phyloP scores from a whole-genome alignment of 1,284 basidiomycete genomes.

The Schizophyllum amplum region DNA sequence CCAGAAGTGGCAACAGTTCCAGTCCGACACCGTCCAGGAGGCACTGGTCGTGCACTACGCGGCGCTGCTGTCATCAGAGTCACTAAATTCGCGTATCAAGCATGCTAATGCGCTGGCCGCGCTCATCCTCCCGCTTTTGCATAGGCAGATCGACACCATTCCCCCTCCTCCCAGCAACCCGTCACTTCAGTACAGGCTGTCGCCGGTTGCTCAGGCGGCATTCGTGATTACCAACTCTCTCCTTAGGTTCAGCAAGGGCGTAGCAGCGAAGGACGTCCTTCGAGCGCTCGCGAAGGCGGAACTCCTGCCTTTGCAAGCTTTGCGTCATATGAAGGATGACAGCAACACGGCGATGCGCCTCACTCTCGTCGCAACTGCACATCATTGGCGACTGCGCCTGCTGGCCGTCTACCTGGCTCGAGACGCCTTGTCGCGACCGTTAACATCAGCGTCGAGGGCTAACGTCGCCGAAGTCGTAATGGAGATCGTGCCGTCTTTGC shows the following conservation, averaged over 20 bases:
- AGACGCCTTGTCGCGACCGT: slow-evolving; percentile 23
- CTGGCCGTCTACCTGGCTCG: slow-evolving; percentile 20
- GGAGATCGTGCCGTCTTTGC: slow-evolving; percentile 30
- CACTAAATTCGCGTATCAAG: too few species aligned
- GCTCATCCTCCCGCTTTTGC: not conserved
- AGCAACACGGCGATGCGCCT: not conserved
- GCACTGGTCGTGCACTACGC: not conserved
- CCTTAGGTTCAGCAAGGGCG: not conserved
- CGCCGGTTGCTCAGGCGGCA: not conserved
- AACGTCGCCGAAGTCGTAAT: slow-evolving; percentile 23
- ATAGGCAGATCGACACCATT: not conserved
- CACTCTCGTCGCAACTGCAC: slow-evolving; percentile 29
- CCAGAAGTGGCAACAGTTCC: slow-evolving; percentile 1
- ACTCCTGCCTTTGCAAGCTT: not conserved
- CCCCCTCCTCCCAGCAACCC: not conserved
- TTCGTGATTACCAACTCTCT: not conserved
- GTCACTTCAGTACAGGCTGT: not conserved
- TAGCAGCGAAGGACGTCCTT: not conserved
- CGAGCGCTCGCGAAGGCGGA: not conserved
- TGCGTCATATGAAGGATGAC: not conserved
- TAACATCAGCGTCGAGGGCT: slow-evolving; percentile 15
- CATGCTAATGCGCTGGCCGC: too few species aligned
- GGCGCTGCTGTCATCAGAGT: not conserved
- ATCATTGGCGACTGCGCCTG: slow-evolving; percentile 40
- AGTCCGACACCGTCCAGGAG: not conserved